Conservation (phyloP, 2,329 filamentous ascomycete genomes). For the Bretziella fagacearum region DNA sequence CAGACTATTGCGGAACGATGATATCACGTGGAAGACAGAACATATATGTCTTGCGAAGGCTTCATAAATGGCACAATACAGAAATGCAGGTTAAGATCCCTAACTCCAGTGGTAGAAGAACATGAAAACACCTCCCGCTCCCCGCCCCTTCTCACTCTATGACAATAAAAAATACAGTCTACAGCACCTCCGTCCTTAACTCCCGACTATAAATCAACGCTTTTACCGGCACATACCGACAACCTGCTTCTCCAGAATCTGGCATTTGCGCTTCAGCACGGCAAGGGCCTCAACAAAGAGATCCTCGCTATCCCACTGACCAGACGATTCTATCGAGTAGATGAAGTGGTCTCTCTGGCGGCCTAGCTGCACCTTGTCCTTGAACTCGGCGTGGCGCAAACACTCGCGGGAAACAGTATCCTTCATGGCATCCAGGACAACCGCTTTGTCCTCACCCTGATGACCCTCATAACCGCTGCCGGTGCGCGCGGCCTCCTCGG, state of each 20-base stretch:
- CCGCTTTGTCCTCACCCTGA: slow-evolving; percentile 69
- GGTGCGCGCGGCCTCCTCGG: slow-evolving; percentile 41
- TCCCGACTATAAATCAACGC: slow-evolving; percentile 5
- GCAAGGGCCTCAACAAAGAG: slow-evolving; percentile 82
- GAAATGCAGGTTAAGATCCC: slow-evolving; percentile 12
- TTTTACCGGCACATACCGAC: slow-evolving; percentile 40
- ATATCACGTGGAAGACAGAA: background rate
- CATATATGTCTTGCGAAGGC: slow-evolving; percentile 2
- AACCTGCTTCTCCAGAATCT: slow-evolving; percentile 53
- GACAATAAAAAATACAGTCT: background rate
- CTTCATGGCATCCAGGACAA: slow-evolving; percentile 74
- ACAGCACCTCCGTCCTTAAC: background rate
- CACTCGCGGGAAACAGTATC: slow-evolving; percentile 93
- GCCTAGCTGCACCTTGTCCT: slow-evolving; percentile 87
- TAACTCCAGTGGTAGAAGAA: slow-evolving; percentile 14
- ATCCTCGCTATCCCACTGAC: slow-evolving; percentile 86
- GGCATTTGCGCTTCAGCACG: slow-evolving; percentile 70
- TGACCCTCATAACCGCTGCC: slow-evolving; percentile 55
- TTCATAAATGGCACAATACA: slow-evolving; percentile 10
- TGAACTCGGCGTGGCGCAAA: slow-evolving; percentile 79
- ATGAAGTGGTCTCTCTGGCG: slow-evolving; percentile 91
- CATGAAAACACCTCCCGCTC: slow-evolving; percentile 12
- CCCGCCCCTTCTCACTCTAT: background rate
- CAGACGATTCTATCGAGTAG: slow-evolving; percentile 85
- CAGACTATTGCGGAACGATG: background rate